phyloP scores from a whole-genome alignment of 2,329 filamentous ascomycete genomes.

The Trematosphaeria pertusa region DNA sequence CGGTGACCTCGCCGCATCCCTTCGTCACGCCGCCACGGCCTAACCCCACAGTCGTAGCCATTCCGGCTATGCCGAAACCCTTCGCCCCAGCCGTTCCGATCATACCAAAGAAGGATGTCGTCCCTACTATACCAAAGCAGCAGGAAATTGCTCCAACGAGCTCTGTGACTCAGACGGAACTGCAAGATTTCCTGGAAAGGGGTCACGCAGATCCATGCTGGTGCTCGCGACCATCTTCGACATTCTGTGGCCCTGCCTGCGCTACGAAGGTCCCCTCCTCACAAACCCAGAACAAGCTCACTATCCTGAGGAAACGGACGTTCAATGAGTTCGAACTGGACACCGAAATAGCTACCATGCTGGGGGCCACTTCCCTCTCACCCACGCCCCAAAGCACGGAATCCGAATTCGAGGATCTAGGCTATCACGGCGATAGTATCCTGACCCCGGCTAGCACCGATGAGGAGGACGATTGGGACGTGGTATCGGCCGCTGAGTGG shows the following conservation, averaged over 20 bases:
- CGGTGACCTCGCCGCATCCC: slow-evolving; percentile 10
- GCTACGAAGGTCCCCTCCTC: not conserved
- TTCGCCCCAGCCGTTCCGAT: not conserved
- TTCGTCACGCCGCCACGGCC: slow-evolving; percentile 7
- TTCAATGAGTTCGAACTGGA: not conserved
- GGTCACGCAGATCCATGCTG: slow-evolving; percentile 33
- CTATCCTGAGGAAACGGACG: not conserved
- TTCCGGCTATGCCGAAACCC: not conserved
- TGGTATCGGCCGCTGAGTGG: no score
- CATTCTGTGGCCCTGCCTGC: not conserved
- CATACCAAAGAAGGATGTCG: not conserved
- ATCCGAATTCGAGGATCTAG: not conserved
- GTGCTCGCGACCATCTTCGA: slow-evolving; percentile 16
- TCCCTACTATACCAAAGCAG: not conserved
- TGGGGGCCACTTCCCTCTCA: not conserved
- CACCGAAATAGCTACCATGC: not conserved
- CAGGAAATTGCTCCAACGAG: not conserved
- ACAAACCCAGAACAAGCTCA: not conserved
- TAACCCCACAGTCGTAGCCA: not conserved
- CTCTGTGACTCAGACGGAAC: slow-evolving; percentile 6
- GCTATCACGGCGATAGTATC: not conserved
- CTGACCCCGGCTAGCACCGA: not conserved
- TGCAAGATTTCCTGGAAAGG: slow-evolving; percentile 24
- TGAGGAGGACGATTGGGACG: slow-evolving; percentile 1
- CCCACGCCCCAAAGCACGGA: not conserved